These are phyloP conservation scores for Phytophthora sp. DNA, from an alignment of 352 stramenopile genomes.

Conservation along the genomic window DNA sequence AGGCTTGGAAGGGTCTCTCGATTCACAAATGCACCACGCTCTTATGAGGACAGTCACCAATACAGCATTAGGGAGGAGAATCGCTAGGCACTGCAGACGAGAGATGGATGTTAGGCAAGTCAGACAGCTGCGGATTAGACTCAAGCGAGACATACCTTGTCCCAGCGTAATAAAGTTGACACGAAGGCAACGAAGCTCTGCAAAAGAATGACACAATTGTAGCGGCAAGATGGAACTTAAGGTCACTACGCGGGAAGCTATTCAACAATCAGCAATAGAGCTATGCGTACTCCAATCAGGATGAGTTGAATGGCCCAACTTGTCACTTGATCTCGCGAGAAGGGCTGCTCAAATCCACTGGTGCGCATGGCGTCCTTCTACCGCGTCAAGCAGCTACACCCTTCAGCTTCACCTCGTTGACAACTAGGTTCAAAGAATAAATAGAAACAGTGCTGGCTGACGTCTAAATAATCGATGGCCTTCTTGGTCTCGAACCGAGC, in stretches of 20 bases:
- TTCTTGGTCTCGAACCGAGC: background rate
- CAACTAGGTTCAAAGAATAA: conserved; percentile 6
- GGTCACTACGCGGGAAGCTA: background rate
- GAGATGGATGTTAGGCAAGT: background rate
- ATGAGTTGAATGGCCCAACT: conserved; percentile 82
- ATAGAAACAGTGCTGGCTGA: too few species aligned
- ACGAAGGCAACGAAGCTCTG: conserved; percentile 79
- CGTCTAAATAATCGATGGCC: background rate
- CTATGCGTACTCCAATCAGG: conserved; percentile 61
- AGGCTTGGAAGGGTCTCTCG: conserved; percentile 58
- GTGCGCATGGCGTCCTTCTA: conserved; percentile 42
- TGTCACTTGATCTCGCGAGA: conserved; percentile 75
- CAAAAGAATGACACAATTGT: background rate
- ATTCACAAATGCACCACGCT: conserved; percentile 78
- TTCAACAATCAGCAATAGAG: background rate
- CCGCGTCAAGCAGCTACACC: background rate
- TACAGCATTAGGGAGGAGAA: conserved; percentile 68
- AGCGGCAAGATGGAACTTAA: background rate
- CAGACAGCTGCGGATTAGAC: background rate
- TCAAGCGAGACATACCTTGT: conserved; percentile 45
- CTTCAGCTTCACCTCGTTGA: background rate
- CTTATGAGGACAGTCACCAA: conserved; percentile 62
- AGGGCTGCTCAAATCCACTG: conserved; percentile 83
- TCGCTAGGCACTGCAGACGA: conserved; percentile 51
- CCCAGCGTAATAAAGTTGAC: conserved; percentile 50